Conservation (phyloP, 2,329 filamentous ascomycete species). For the Chalaropsis ovoidea region DNA sequence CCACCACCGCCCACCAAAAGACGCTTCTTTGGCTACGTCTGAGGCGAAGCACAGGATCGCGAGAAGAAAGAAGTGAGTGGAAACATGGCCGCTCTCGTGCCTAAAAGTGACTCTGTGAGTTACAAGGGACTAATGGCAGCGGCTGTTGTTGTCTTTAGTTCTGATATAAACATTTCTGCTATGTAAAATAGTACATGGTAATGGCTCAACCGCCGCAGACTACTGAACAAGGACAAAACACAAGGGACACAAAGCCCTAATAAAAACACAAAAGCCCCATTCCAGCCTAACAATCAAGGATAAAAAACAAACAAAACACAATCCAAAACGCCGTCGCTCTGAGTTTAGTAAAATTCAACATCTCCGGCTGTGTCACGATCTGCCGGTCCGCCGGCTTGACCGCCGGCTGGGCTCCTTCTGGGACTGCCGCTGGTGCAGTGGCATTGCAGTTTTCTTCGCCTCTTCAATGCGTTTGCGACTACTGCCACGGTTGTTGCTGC, state of each 20-base stretch:
- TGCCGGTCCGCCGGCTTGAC: conserved; percentile 14
- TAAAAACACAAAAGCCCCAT: conserved; percentile 6
- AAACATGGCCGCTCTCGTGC: background rate
- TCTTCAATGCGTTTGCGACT: conserved; percentile 23
- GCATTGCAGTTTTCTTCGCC: conserved; percentile 25
- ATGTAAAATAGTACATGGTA: conserved; percentile 5
- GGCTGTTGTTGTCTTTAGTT: background rate
- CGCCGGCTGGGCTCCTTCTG: conserved; percentile 21
- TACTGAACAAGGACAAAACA: background rate
- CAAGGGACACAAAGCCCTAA: background rate
- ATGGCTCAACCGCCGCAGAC: background rate
- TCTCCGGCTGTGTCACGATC: background rate
- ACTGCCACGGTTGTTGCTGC: conserved; percentile 2
- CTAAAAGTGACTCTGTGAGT: background rate
- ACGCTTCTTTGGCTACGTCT: conserved; percentile 14
- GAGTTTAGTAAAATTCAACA: conserved; percentile 5
- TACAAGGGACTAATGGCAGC: background rate
- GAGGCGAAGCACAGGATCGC: background rate
- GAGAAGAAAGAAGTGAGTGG: background rate
- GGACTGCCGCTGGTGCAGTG: conserved; percentile 22
- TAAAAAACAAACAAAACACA: conserved; percentile 1
- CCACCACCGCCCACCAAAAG: background rate
- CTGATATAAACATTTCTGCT: background rate
- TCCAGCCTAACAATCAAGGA: conserved; percentile 2
- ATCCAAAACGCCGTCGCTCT: conserved; percentile 9